These are phyloP conservation scores for Boletus bicolor DNA, from an alignment of 768 basidiomycete genomes.

Conservation along the genomic window DNA sequence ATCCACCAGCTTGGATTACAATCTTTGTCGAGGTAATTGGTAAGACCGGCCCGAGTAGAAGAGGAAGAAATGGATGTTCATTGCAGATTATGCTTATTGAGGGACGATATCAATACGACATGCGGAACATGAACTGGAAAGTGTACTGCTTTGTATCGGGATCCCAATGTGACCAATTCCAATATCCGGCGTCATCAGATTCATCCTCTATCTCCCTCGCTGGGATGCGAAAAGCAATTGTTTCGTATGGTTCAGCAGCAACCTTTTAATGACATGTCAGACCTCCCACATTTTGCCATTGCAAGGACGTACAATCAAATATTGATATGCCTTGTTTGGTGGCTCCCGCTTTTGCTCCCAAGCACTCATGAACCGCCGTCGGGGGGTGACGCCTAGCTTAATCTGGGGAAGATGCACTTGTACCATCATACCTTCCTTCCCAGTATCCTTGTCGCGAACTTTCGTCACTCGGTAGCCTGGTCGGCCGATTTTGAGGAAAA, in stretches of 20 bases:
- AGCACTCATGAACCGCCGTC: conserved; percentile 92
- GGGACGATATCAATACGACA: conserved; percentile 34
- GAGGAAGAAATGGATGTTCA: neutral
- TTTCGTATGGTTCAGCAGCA: conserved; percentile 99
- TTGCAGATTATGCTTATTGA: conserved; percentile 2
- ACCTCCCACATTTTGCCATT: conserved; percentile 13
- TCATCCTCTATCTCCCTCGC: conserved; percentile 97
- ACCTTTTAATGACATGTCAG: conserved; percentile 55
- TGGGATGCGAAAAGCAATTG: conserved; percentile 98
- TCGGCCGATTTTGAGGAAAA: conserved; percentile 95
- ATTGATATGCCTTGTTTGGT: conserved; percentile 95
- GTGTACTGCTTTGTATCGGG: conserved; percentile 98
- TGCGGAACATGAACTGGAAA: conserved; percentile 95
- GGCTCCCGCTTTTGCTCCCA: conserved; percentile 97
- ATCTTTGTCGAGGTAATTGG: neutral
- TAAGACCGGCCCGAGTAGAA: neutral
- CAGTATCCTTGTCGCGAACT: conserved; percentile 85
- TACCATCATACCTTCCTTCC: conserved; percentile 96
- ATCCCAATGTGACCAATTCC: conserved; percentile 99
- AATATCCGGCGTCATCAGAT: conserved; percentile 82
- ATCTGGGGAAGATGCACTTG: conserved; percentile 96
- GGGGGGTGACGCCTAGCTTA: conserved; percentile 77
- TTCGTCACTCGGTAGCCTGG: conserved; percentile 97
- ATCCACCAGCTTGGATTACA: neutral
- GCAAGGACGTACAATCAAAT: conserved; percentile 76